Evolutionary conservation across 2,329 filamentous ascomycete species (phyloP), one percentile per base, ranked within the genome.

Genomic region (Fusarium aywerte): DNA sequence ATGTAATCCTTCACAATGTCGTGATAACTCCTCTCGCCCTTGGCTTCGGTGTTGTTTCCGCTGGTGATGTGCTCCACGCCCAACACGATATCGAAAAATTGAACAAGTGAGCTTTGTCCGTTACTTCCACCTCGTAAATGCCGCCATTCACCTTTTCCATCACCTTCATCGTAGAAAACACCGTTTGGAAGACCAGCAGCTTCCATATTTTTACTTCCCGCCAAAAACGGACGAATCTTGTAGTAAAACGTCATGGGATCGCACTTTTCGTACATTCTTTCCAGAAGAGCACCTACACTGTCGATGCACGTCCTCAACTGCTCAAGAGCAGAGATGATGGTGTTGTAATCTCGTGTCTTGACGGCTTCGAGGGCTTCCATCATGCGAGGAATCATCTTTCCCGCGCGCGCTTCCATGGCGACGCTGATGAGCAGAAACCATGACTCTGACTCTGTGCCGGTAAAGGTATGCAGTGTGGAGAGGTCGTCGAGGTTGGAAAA

Each of bases 381-480:
- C 89, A 97, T 93, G 55, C 89, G 78, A 0, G 92, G 90, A 58
- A 97, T 89, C 32, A 92, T 87, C 1, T 85, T 82, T 0, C 89
- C 93, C 0, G 91, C 93, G 44, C 89, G 86, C 32, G 92, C 91
- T 80, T 98, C 95, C 76, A 97, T 96, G 18, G 94, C 93, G 1
- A 96, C 91, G 1, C 92, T 97, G 62, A 97, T 85, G 35, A 96
- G 83, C 71, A 94, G 94, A 80, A 98, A 98, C 95, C 95, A 97
- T 71, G 93, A 93, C 78, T 98, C 95, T 69, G 96, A 93, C 49
- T 90, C 80, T 9, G 92, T 96, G 25, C 93, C 94, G 6, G 93
- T 97, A 73, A 97, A 96, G 13, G 94, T 96, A 74, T 91, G 86
- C 11, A 94, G 83, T 0, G 89, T 90, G 20, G 85, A 82, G 12